Evolutionary conservation across 768 basidiomycete species (phyloP), one percentile per base, ranked within the genome.

Genomic region (Serendipita sp.): DNA sequence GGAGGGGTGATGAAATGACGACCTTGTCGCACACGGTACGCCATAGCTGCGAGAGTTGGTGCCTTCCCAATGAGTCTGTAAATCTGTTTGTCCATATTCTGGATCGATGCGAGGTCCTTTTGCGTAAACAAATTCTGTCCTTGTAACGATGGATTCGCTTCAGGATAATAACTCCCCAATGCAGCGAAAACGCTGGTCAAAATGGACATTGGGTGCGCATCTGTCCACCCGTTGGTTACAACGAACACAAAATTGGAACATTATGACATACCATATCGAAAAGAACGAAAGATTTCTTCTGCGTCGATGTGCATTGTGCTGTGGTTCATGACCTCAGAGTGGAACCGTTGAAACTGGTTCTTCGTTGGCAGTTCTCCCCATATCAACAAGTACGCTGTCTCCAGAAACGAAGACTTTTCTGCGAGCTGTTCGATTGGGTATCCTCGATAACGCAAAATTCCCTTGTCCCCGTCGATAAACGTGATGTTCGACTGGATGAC

Each of bases 371-470:
- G 80, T 5, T 83, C 78, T 11, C 92, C 92, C 68, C 94, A 95
- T 41, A 95, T 85, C 71, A 95, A 83, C 28, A 95, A 83, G 73
- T 94, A 93, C 4, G 89, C 83, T 16, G 81, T 80, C 73, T 95
- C 91, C 52, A 92, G 80, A 75, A 91, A 91, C 1, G 80, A 83
- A 0, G 88, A 91, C 65, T 84, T 80, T 34, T 83, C 76, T 0
- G 91, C 91, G 36, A 95, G 84, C 70, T 93, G 88, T 71, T 95
- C 92, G 68, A 95, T 94, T 15, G 92, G 91, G 72, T 92, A 93
- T 23, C 92, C 92, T 75, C 88, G 82, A 74, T 90, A 91, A 52
- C 88, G 84, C 66, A 90, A 73, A 60, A 90, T 81, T 75, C 89
- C 91, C 44, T 81, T 85, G 18, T 92, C 89, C 54, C 92, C 92